A percentile compares a stretch with the other conserved stretches of the same genome.
Evolutionary conservation across 441 rosid genomes (phyloP).

Genomic region (Eruca vesicaria): DNA sequence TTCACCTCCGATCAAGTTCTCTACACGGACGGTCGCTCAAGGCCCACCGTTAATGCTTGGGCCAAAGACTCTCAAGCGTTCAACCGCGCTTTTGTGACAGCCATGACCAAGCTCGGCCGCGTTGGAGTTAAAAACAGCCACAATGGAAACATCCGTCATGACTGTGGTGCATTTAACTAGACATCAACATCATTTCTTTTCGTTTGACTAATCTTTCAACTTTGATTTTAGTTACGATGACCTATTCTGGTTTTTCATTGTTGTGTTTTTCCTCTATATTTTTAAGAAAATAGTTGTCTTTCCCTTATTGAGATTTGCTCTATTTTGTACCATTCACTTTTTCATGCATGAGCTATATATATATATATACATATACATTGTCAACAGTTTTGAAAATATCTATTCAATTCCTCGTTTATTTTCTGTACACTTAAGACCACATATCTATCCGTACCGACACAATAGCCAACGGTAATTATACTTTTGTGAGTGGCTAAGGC

Average conservation of each 20-base stretch:
- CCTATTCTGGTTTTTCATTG: background rate
- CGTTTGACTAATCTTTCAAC: background rate
- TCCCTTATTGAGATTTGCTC: too few species aligned
- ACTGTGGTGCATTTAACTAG: constrained; percentile 53
- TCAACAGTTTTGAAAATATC: too few species aligned
- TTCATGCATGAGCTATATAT: too few species aligned
- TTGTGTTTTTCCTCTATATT: background rate
- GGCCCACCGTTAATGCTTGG: constrained; percentile 56
- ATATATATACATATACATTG: too few species aligned
- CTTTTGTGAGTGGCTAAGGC: background rate
- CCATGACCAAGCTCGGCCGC: constrained; percentile 74
- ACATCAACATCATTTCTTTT: background rate
- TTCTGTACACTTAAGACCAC: too few species aligned
- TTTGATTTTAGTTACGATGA: background rate
- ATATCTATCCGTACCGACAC: too few species aligned
- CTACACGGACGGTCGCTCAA: constrained; percentile 56
- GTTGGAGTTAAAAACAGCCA: constrained; percentile 59
- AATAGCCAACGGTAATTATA: background rate
- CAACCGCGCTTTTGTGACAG: constrained; percentile 49
- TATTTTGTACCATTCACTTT: too few species aligned
- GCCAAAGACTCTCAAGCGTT: constrained; percentile 50
- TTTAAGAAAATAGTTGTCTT: background rate
- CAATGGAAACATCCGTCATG: constrained; percentile 64
- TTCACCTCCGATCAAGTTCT: constrained; percentile 84
- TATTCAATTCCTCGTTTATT: too few species aligned